These are phyloP conservation scores for Flaveria robusta DNA, from an alignment of 129 eudicot genomes.

Conservation along the genomic window DNA sequence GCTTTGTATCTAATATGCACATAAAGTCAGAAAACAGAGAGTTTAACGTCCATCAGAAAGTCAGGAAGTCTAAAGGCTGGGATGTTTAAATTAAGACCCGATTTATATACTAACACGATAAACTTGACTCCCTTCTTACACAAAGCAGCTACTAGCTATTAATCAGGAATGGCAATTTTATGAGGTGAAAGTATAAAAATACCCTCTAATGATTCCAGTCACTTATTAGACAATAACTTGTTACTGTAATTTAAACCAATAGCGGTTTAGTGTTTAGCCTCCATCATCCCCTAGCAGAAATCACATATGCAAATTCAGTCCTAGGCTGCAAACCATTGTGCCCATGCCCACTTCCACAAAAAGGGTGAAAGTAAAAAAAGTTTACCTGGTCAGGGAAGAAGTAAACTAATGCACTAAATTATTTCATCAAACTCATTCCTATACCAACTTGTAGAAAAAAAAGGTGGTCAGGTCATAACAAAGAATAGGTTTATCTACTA, in stretches of 20 bases:
- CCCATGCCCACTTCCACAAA: too few species aligned
- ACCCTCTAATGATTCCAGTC: too few species aligned
- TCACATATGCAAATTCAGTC: too few species aligned
- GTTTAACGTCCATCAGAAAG: background rate
- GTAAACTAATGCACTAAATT: background rate
- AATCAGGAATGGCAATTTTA: too few species aligned
- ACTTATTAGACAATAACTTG: too few species aligned
- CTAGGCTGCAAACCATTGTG: too few species aligned
- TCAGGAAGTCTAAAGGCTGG: background rate
- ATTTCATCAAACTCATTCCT: conserved; percentile 11
- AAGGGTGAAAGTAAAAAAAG: too few species aligned
- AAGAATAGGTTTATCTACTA: background rate
- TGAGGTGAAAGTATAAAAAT: too few species aligned
- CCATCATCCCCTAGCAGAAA: too few species aligned
- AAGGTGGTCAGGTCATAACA: background rate
- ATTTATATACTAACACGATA: background rate
- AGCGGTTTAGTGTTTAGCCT: too few species aligned
- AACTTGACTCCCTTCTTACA: conserved; percentile 6
- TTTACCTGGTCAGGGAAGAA: background rate
- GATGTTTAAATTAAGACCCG: background rate
- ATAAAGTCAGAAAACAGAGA: conserved; percentile 15
- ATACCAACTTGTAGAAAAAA: background rate
- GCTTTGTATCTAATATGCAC: conserved; percentile 10
- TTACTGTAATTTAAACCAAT: too few species aligned
- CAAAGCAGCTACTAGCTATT: background rate